These are phyloP conservation scores for Magnaporthiopsis incrustans DNA, from an alignment of 2,329 filamentous ascomycete genomes.

Conservation along the genomic window DNA sequence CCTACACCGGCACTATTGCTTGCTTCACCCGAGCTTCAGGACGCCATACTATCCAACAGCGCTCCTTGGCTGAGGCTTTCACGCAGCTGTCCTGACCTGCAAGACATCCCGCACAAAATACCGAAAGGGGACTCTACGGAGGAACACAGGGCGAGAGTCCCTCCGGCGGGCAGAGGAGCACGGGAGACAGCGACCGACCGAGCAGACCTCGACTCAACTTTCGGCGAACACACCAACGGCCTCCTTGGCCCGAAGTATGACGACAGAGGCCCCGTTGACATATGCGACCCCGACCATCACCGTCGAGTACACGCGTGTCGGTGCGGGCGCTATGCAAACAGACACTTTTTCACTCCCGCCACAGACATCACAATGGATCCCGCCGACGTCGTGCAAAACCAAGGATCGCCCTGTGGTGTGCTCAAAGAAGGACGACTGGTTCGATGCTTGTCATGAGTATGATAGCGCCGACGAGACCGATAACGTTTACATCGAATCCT, in stretches of 20 bases:
- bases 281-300: neutral
- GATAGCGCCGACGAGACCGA: neutral
- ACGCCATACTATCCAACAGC: neutral
- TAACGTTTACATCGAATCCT: neutral
- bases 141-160: neutral
- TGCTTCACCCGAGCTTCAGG: neutral
- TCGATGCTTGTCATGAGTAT: constrained; percentile 3
- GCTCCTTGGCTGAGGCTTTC: neutral
- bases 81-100: neutral
- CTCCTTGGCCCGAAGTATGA: neutral
- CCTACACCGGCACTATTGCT: neutral
- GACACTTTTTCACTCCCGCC: neutral
- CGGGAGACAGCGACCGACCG: neutral
- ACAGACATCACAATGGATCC: constrained; percentile 9
- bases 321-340: neutral
- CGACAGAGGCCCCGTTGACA: neutral
- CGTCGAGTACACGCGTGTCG: neutral
- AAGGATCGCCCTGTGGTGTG: neutral
- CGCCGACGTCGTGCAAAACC: constrained; percentile 2
- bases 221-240: too few species aligned
- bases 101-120: neutral
- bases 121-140: neutral
- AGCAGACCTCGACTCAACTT: neutral
- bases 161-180: neutral
- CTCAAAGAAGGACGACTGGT: neutral